Evolutionary conservation across 2,329 filamentous ascomycete species (phyloP).

Genomic region (Chrysoporthe puriensis): DNA sequence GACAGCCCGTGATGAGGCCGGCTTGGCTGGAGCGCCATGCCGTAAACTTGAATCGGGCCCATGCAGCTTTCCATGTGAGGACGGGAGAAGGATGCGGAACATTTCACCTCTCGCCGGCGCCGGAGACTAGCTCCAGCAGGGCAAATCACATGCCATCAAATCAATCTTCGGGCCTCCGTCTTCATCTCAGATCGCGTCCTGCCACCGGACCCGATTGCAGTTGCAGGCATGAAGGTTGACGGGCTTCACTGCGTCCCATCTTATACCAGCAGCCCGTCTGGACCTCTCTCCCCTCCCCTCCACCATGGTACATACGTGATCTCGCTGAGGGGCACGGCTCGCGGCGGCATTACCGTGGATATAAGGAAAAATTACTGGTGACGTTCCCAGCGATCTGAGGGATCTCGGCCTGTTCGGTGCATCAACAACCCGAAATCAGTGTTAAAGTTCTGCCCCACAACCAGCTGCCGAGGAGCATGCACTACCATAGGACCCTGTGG

Average conservation of each 20-base stretch:
- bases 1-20: neutral
- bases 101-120: neutral
- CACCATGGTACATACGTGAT: neutral
- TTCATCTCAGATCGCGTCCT: neutral
- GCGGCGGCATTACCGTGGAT: neutral
- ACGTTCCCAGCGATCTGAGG: neutral
- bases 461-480: neutral
- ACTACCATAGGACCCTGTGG: neutral
- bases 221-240: neutral
- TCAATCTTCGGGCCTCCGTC: neutral
- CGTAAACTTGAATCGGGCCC: neutral
- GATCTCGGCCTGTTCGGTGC: constrained; percentile 20
- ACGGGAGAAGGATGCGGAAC: neutral
- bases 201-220: neutral
- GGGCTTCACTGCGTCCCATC: neutral
- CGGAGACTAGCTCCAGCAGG: neutral
- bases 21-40: neutral
- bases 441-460: constrained; percentile 13
- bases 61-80: neutral
- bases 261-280: neutral
- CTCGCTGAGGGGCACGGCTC: neutral
- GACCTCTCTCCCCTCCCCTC: too few species aligned
- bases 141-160: neutral
- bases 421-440: constrained; percentile 23
- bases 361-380: neutral